Base-by-base conservation (phyloP, 257 asterid genomes). In the Primulina huaijiensis region DNA sequence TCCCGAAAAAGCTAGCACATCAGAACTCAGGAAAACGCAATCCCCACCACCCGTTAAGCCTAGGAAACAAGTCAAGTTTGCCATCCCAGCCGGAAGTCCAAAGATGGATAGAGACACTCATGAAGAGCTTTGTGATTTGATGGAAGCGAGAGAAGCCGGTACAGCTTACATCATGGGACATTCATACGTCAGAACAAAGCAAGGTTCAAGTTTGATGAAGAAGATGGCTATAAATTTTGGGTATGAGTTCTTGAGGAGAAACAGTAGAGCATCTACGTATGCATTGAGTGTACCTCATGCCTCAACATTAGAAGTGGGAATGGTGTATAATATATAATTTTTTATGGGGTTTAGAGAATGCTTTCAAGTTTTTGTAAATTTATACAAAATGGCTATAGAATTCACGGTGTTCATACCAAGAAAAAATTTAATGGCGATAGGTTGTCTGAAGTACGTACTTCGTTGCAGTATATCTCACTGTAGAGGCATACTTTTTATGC, bases 101-200 rank as follows among this genome's bases (percentile, higher is more conserved):
- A 71, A 63, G 65, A 81, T 86, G 19, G 98, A 85, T 62, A 97
- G 85, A 10, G 65, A 19, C 4, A 73, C 85, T 0, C 81, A 74
- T 0, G 86, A 77, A 17, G 96, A 92, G 85, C 31, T 92, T 46
- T 52, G 85, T 19, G 94, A 82, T 2, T 65, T 92, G 60, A 84
- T 86, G 92, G 97, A 92, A 58, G 98, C 97, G 19, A 81, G 97
- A 69, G 98, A 92, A 69, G 90, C 90, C 0, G 98, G 98, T 7
- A 62, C 89, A 31, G 95, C 98, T 0, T 88, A 90, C 70, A 90
- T 92, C 5, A 43, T 92, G 72, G 98, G 98, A 34, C 97, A 90
- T 73, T 90, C 92, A 0, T 90, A 88, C 69, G 84, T 92, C 74
- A 89, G 82, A 56, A 93, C 98, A 5, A 92, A 92, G 77, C 74